Conservation (phyloP, 73 alveolate genomes). For the Paramecium pentaurelia region DNA sequence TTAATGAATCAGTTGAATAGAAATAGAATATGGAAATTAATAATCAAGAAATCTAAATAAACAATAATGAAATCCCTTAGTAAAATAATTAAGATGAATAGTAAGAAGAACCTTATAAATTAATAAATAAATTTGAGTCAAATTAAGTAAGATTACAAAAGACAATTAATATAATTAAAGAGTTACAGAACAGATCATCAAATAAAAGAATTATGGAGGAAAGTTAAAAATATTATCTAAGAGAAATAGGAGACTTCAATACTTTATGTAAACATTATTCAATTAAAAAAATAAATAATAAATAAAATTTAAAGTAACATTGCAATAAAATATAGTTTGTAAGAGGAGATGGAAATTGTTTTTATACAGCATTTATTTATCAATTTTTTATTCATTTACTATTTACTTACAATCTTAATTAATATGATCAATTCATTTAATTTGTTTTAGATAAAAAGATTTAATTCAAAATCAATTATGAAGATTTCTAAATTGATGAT, state of each 20-base stretch:
- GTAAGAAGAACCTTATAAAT: neutral
- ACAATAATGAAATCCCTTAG: neutral
- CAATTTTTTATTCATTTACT: neutral
- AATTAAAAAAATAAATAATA: neutral
- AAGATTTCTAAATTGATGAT: neutral
- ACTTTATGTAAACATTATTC: neutral
- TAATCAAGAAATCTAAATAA: neutral
- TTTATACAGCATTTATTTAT: neutral
- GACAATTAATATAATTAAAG: neutral
- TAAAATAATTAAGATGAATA: neutral
- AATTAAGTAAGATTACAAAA: neutral
- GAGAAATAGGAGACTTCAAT: neutral
- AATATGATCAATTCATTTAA: neutral
- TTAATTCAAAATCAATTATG: neutral
- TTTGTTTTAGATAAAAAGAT: neutral
- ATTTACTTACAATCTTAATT: neutral
- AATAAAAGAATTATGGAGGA: neutral
- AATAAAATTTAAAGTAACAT: neutral
- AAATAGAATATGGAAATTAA: neutral
- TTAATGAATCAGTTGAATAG: neutral
- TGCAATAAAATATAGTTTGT: neutral
- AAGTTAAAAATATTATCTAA: neutral
- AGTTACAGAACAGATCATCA: neutral
- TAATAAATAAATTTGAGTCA: neutral
- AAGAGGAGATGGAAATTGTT: constrained; percentile 39